Evolutionary conservation across 139 green algal species (phyloP), one percentile per base, ranked within the genome.

Genomic region (Spirogloea muscicola): DNA sequence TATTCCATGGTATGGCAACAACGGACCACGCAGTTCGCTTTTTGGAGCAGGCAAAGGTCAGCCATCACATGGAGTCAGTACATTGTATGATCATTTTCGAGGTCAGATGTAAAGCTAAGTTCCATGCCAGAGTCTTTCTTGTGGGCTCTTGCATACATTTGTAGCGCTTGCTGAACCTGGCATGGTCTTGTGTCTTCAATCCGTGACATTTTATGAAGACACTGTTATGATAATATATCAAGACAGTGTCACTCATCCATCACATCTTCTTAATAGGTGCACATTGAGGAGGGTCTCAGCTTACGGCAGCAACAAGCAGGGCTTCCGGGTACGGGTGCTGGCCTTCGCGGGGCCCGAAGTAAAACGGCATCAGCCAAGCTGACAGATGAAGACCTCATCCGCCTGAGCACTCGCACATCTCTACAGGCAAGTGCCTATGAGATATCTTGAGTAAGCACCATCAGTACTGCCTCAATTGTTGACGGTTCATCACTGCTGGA

Each of bases 351-450:
- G 36, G 55, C 49, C 9, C 48, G 49, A 74, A 51, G 49, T 18
- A 74, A 74, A 25, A 74, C 6, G 18, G 65, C 65, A n/a, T 49
- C 65, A 25, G 65, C 65, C 33, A 68, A 70, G 34, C 65, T 74
- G 9, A 74, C 18, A 18, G 65, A 74, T 49, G 65, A 74, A 25
- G 65, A 74, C 7, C 48, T 74, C 13, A 9, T 70, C 9, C 73
- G 74, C n/a, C 25, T 74, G 13, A 9, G 16, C 49, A 46, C 13
- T 36, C 9, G 7, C 16, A 74, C 9, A 49, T 49, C 65, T 6
- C 34, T 74, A 6, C 60, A 69, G 60, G 60, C n/a, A n/a, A n/a
- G n/a, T 69, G 10, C 13, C 43, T 51, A 13, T 51, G 43, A 13
- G 43, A n/a, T n/a, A n/a, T 13, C 10, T 13, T 51, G 43, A 51